Conservation (phyloP, 148 eudicot species). For the Vaccinium darrowii region DNA sequence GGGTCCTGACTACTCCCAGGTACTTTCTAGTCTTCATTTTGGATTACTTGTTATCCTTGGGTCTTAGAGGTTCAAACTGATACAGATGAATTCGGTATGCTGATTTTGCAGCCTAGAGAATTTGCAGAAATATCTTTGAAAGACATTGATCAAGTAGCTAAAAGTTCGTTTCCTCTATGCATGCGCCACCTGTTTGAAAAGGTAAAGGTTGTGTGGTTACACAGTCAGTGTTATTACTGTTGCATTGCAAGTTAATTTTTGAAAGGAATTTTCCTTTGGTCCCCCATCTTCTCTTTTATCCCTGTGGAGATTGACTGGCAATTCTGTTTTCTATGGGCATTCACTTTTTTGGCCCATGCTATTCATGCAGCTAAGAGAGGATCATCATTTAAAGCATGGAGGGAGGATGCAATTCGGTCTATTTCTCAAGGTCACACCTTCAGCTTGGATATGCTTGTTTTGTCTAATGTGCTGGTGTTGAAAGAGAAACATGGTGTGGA, state of each 20-base stretch:
- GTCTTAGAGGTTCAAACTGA: constrained; percentile 9
- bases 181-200: constrained; percentile 91
- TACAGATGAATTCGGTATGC: constrained; percentile 5
- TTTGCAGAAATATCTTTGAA: constrained; percentile 68
- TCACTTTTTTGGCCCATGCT: constrained; percentile 7
- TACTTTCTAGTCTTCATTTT: constrained; percentile 23
- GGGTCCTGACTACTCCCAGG: constrained; percentile 94
- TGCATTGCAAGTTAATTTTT: background rate
- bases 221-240: background rate
- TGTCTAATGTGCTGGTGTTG: background rate
- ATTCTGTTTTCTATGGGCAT: background rate
- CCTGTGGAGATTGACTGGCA: background rate
- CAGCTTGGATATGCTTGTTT: background rate
- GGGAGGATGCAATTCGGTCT: constrained; percentile 97
- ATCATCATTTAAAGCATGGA: constrained; percentile 96
- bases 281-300: background rate
- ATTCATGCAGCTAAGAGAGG: constrained; percentile 77
- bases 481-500: background rate
- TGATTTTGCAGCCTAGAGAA: constrained; percentile 65
- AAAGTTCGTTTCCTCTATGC: constrained; percentile 86
- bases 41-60: background rate
- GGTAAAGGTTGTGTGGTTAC: constrained; percentile 37
- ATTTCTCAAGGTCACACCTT: constrained; percentile 74
- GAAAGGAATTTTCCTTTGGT: background rate
- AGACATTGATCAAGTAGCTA: constrained; percentile 83